Base-by-base conservation (phyloP, 2,329 filamentous ascomycete species). In the Colletotrichum lentis region DNA sequence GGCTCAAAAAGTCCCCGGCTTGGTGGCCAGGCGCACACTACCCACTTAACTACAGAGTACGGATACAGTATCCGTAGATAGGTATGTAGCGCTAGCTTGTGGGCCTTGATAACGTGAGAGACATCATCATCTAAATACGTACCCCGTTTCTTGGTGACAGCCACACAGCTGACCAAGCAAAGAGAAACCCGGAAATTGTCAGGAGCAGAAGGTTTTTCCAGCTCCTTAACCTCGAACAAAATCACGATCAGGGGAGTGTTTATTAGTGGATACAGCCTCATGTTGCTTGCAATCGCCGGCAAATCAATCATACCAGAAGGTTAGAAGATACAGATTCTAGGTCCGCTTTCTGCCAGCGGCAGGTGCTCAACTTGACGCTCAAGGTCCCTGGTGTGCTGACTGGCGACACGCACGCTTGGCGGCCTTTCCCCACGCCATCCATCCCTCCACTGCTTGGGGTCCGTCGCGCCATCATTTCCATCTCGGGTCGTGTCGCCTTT, bases 191-290 rank as follows among this genome's bases (percentile, higher is more conserved):
- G 24, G 35, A 55, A 55, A 22, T 22, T 24, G 52, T 2, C 16
- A 56, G 24, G 12, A 24, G 43, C 53, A 56, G 39, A 56, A 10
- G 8, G 37, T 56, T 43, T 22, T 16, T n/a, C 37, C 37, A 56
- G 35, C 20, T 43, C 37, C 53, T 56, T 16, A 27, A 56, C 22
- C 22, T 56, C 37, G 37, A 56, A 56, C 53, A 56, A 39, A 55
- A 20, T 24, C 1, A 24, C 4, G 24, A 24, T 24, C 4, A 24
- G 24, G 24, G 37, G 20, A 4, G 6, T 2, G 6, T 2, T 35
- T 7, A 35, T 35, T 35, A 35, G 31, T 10, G 10, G 3, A 35
- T 35, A 35, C 31, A 35, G 31, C 31, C 12, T 49, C 31, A 35
- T 41, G 12, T 4, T 5, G 11, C 39, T 6, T 41, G 14, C 39